Base-by-base conservation (phyloP, 257 asterid species). In the Hygrophila difformis region DNA sequence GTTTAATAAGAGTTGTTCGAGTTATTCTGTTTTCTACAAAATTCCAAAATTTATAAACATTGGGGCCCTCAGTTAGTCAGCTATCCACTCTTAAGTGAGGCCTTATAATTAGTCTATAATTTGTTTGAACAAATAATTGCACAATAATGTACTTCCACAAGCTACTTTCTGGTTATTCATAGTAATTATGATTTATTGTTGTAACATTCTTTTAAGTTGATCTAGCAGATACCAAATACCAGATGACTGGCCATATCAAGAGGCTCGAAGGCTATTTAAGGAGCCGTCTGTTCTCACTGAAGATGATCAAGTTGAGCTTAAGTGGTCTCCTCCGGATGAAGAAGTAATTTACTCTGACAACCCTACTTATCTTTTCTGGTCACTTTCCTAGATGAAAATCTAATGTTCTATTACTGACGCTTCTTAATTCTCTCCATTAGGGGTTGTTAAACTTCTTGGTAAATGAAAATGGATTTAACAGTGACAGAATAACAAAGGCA, bases 301-400 rank as follows among this genome's bases (percentile, higher is more conserved):
- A 57, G 83, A 76, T 29, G 84, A 83, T 53, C 70, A 73, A 52
- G 66, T 68, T 54, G 99, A 91, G 34, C 78, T 91, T 17, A 91
- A 86, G 70, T 91, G 99, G 99, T 69, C 76, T 57, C 65, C 94
- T 64, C 96, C 96, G 18, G 94, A 91, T 75, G 99, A 82, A 76
- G 95, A 91, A 67, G 99, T 86, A 62, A 71, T 52, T 59, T 36
- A 22, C 56, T 55, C 43, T 55, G 13, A 44, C 52, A 31, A 15
- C 34, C 51, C 18, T 43, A 19, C 38, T 49, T 1, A 39, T 37
- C 39, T 65, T 53, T 12, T 35, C 50, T 49, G 14, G 6, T 28
- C 66, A 19, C 43, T 69, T 49, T 47, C 8, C 34, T 48, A 15
- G 18, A 13, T 55, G 60, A 29, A 48, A 53, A 41, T 57, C 29